A percentile compares a stretch with the other conserved stretches of the same genome.
These are phyloP conservation scores for Phaeotremella fagi DNA, from an alignment of 768 basidiomycete species.

Conservation along the genomic window DNA sequence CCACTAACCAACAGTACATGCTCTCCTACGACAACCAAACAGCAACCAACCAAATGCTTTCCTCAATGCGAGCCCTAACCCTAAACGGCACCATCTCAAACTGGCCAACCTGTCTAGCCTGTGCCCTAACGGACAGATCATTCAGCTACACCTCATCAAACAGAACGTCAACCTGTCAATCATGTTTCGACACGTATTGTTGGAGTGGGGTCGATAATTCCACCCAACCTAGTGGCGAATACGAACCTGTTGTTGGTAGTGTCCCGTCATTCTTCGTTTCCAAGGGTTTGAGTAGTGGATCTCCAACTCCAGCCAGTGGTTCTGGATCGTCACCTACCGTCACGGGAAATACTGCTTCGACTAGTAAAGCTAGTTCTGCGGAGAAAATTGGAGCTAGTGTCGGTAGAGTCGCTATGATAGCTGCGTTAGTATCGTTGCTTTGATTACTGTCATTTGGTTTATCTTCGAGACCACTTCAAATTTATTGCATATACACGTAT, in stretches of 20 bases:
- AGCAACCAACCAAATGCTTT: slow-evolving; percentile 59
- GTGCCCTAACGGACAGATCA: slow-evolving; percentile 60
- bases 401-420: too few species aligned
- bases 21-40: slow-evolving; percentile 60
- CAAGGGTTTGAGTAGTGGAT: slow-evolving; percentile 10
- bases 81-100: slow-evolving; percentile 57
- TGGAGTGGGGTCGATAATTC: slow-evolving; percentile 45
- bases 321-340: neutral
- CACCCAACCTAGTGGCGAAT: slow-evolving; percentile 23
- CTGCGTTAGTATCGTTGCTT: too few species aligned
- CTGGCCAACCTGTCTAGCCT: slow-evolving; percentile 65
- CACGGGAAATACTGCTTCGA: neutral
- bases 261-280: slow-evolving; percentile 26
- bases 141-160: slow-evolving; percentile 32
- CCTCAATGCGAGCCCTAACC: slow-evolving; percentile 55
- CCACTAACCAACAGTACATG: slow-evolving; percentile 49
- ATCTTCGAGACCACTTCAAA: too few species aligned
- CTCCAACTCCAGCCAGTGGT: neutral
- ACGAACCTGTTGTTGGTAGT: slow-evolving; percentile 37
- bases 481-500: too few species aligned
- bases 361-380: neutral
- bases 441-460: too few species aligned
- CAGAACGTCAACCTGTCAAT: slow-evolving; percentile 37
- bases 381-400: too few species aligned
- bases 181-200: slow-evolving; percentile 46